A percentile compares a stretch with the other conserved stretches of the same genome.
phyloP scores from a whole-genome alignment of 1,139 yeast genomes.

The Saccharomycopsis crataegensis region DNA sequence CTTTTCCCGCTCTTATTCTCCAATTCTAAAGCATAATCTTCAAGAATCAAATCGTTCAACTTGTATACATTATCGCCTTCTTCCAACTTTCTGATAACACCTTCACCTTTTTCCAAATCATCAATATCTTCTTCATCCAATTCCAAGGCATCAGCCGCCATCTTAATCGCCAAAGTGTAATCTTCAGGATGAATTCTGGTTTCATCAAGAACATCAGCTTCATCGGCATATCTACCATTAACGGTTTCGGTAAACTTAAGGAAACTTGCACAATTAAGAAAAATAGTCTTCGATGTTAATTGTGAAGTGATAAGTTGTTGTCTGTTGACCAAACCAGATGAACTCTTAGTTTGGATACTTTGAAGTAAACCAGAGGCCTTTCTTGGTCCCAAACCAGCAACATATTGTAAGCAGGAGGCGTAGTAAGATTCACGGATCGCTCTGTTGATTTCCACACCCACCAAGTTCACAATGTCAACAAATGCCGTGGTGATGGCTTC shows the following conservation, averaged over 20 bases:
- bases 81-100: constrained; percentile 73
- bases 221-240: constrained; percentile 34
- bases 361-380: constrained; percentile 84
- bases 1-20: constrained; percentile 69
- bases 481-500: constrained; percentile 73
- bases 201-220: constrained; percentile 79
- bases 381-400: constrained; percentile 93
- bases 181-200: constrained; percentile 98
- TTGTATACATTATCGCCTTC: constrained; percentile 37
- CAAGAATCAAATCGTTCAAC: constrained; percentile 80
- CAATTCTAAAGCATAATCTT: constrained; percentile 89
- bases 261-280: constrained; percentile 89
- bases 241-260: constrained; percentile 64
- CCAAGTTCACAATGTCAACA: constrained; percentile 85
- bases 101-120: constrained; percentile 70
- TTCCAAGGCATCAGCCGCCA: constrained; percentile 97
- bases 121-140: constrained; percentile 90
- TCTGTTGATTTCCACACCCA: constrained; percentile 89
- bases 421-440: constrained; percentile 71
- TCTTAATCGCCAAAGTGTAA: constrained; percentile 87
- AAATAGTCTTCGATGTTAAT: constrained; percentile 70
- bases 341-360: constrained; percentile 63
- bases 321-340: constrained; percentile 60
- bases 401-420: constrained; percentile 65
- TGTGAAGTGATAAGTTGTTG: constrained; percentile 75